Evolutionary conservation across 2,329 filamentous ascomycete species (phyloP), one percentile per base, ranked within the genome.

Genomic region (Neurospora crassa): DNA sequence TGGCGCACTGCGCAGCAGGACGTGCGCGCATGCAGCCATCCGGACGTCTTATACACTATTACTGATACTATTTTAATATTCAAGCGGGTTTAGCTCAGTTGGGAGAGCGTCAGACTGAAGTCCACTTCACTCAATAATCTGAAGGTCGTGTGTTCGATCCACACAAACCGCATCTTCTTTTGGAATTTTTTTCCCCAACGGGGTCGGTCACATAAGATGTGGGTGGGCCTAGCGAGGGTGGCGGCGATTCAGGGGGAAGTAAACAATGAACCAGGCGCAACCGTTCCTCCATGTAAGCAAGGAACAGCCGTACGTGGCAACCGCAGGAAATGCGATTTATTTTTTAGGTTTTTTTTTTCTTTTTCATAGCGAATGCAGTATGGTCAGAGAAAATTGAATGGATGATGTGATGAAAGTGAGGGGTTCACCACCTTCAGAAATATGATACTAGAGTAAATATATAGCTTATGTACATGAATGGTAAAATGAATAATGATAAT

Each of bases 31-130:
- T 34, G 47, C 24, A 18, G 5, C 24, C 2, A 18, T 34, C 14
- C 4, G 3, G 0, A 3, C 1, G 3, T 18, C 20, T 24, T 53
- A 24, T 53, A 12, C 11, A 53, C 18, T 20, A 11, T 8, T 5
- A 6, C 5, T 1, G 1, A 11, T 2, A 14, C 0, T 14, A 3
- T 7, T 0, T 6, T 1, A 34, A 20, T 2, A 40, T 20, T 10
- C 11, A 68, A 69, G 75, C 75, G 75, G 75, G 74, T 75, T 75
- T 76, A 76, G 75, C 74, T 76, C 75, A 76, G 75, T 75, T 76
- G 75, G 75, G 74, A 76, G 74, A 76, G 73, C 75, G 75, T 74
- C 34, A 37, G 34, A 37, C 34, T 37, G 34, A 37, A 37, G 34
- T 37, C 34, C 34, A 37, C 34, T 8, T 37, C 34, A 37, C 7